Base-by-base conservation (phyloP, 352 stramenopile genomes). In the Salisapilia sapeloensis region DNA sequence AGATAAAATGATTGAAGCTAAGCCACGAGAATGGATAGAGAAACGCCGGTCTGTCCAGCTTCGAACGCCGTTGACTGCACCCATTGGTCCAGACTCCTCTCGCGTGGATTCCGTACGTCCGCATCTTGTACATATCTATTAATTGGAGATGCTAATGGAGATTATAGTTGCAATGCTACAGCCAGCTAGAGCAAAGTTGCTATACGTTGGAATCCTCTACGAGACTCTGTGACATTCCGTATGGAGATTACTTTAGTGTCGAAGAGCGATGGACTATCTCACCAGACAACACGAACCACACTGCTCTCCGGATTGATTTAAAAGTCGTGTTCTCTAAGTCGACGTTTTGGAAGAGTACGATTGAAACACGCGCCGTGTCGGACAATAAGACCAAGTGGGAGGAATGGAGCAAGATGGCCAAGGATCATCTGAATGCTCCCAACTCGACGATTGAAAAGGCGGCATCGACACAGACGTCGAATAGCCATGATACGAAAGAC, bases 201-300 rank as follows among this genome's bases (percentile, higher is more conserved):
- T 48, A 53, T 21, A 50, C 72, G 6, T 61, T 90, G 0, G 75
- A 90, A 34, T 79, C 62, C 10, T 85, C 71, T 15, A 90, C 75
- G 6, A 55, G 64, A 19, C 47, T 90, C 2, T 65, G 74, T 24
- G 75, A 90, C 44, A 85, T 90, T 36, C 75, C 75, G 4, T 90
- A 90, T 38, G 71, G 75, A 14, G 75, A 90, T 43, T 87, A 82
- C 47, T 90, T 90, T 29, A 84, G 65, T 36, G 75, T 90, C 2
- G 71, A 87, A 41, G 69, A 85, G 18, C 63, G 75, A 4, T 87
- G 72, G 64, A 82, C 64, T 10, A 55, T 90, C 26, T 49, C 71
- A n/a, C 57, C 64, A 5, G 40, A 56, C 25, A 28, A 48, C n/a
- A 53, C 50, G 1, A 40, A 71, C 14, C 14, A 46, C 8, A 48